Percentiles rank a stretch among this genome's conserved stretches.
Evolutionary conservation across 495 filamentous ascomycete species (phyloP).

Genomic region (Lasiosphaeria ovina): DNA sequence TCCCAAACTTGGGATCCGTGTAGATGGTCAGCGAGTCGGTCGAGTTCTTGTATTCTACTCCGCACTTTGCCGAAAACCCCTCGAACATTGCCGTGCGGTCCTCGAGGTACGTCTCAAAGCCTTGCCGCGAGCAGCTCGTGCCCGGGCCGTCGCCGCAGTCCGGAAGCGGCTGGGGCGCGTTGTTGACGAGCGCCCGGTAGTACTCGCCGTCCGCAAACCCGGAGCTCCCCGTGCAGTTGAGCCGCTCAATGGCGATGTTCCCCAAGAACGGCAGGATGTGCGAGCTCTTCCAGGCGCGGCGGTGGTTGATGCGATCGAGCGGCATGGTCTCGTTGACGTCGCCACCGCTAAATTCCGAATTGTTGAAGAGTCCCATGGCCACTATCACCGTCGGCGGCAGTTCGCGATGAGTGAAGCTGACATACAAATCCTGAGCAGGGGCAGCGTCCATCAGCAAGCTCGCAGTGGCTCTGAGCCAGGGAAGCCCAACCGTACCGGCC

Average conservation of each 20-base stretch:
- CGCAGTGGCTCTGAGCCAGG: slow-evolving; percentile 48
- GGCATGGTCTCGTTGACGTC: slow-evolving; percentile 50
- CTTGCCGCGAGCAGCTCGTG: slow-evolving; percentile 33
- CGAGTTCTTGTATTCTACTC: slow-evolving; percentile 33
- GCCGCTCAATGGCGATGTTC: slow-evolving; percentile 43
- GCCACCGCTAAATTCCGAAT: slow-evolving; percentile 40
- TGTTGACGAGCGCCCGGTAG: slow-evolving; percentile 38
- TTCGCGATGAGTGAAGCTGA: slow-evolving; percentile 53
- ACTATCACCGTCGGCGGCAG: slow-evolving; percentile 47
- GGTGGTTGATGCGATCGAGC: slow-evolving; percentile 44
- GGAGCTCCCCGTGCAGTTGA: slow-evolving; percentile 38
- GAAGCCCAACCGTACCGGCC: slow-evolving; percentile 44
- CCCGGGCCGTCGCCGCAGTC: slow-evolving; percentile 36
- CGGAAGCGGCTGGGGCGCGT: slow-evolving; percentile 34
- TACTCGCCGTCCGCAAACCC: slow-evolving; percentile 37
- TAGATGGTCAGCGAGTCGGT: slow-evolving; percentile 37
- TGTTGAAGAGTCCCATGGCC: slow-evolving; percentile 51
- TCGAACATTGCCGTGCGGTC: slow-evolving; percentile 31
- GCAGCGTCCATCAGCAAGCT: slow-evolving; percentile 28
- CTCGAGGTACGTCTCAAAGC: slow-evolving; percentile 32
- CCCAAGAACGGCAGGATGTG: slow-evolving; percentile 43
- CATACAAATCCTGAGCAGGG: slow-evolving; percentile 42
- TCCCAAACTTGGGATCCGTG: slow-evolving; percentile 30
- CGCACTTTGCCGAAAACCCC: slow-evolving; percentile 34
- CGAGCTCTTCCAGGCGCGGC: slow-evolving; percentile 46